Evolutionary conservation across 2,329 filamentous ascomycete genomes (phyloP).

Genomic region (Pseudogymnoascus sp.): DNA sequence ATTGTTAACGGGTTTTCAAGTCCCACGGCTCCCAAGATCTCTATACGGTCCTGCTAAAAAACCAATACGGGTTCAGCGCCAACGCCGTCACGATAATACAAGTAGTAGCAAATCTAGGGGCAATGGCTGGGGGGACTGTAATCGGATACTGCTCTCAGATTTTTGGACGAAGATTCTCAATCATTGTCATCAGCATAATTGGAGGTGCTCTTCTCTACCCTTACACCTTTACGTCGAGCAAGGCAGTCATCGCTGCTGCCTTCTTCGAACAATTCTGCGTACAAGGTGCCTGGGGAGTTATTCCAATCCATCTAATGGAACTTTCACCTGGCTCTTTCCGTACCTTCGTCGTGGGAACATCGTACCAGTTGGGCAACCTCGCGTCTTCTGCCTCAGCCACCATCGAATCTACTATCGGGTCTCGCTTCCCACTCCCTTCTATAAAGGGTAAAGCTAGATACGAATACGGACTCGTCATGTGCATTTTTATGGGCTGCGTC

Average conservation of each 20-base stretch:
- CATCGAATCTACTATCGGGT: constrained; percentile 67
- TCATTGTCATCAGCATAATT: constrained; percentile 52
- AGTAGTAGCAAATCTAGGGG: constrained; percentile 63
- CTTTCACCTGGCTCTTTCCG: constrained; percentile 61
- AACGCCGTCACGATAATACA: constrained; percentile 56
- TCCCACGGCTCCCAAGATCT: constrained; percentile 38
- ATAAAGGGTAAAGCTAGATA: constrained; percentile 46
- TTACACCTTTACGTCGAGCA: constrained; percentile 59
- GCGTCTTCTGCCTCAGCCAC: constrained; percentile 64
- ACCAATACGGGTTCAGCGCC: constrained; percentile 36
- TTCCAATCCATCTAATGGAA: constrained; percentile 67
- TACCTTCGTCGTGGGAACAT: constrained; percentile 60
- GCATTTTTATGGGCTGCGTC: constrained; percentile 84
- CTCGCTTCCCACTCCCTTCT: constrained; percentile 62
- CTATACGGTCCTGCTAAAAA: constrained; percentile 51
- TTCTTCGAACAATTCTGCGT: constrained; percentile 80
- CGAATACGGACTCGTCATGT: constrained; percentile 75
- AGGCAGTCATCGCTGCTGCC: constrained; percentile 64
- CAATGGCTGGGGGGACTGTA: constrained; percentile 55
- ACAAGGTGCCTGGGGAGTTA: constrained; percentile 55
- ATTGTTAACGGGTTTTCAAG: constrained; percentile 13
- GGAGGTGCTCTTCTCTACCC: constrained; percentile 77
- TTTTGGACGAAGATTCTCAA: constrained; percentile 59
- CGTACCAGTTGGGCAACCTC: constrained; percentile 69
- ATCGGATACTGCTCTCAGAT: constrained; percentile 62